Conservation (phyloP, 441 rosid species). For the Erysimum pusillum region DNA sequence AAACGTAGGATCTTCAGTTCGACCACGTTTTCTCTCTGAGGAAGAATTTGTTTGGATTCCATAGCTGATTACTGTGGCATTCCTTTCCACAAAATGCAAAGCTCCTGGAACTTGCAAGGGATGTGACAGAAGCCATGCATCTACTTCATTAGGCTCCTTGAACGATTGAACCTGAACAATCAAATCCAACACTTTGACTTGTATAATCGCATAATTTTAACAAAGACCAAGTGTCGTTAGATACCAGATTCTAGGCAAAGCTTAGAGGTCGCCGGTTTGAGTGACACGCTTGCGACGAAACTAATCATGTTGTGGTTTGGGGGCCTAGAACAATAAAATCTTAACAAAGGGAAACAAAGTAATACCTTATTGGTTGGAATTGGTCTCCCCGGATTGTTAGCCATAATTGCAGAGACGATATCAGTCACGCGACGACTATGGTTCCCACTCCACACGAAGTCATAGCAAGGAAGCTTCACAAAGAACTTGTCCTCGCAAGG, state of each 20-base stretch:
- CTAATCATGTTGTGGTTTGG: too few relatives aligned
- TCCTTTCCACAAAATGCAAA: slow-evolving; percentile 70
- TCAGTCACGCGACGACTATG: slow-evolving; percentile 50
- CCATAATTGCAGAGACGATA: slow-evolving; percentile 65
- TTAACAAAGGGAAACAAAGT: neutral
- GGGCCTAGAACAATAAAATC: too few relatives aligned
- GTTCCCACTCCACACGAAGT: slow-evolving; percentile 95
- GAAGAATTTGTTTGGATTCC: slow-evolving; percentile 93
- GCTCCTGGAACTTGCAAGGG: slow-evolving; percentile 76
- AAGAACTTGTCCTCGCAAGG: slow-evolving; percentile 84
- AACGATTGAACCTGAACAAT: slow-evolving; percentile 84
- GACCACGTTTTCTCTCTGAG: slow-evolving; percentile 58
- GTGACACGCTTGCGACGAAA: too few relatives aligned
- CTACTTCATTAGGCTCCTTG: slow-evolving; percentile 67
- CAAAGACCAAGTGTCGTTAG: too few relatives aligned
- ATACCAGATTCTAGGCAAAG: too few relatives aligned
- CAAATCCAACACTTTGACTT: neutral
- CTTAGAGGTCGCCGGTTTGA: too few relatives aligned
- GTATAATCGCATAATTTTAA: neutral
- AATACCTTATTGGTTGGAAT: slow-evolving; percentile 67
- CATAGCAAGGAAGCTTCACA: slow-evolving; percentile 68
- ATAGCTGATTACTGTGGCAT: slow-evolving; percentile 69
- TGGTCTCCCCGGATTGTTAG: slow-evolving; percentile 76
- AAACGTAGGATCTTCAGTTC: slow-evolving; percentile 83
- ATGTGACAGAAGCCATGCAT: slow-evolving; percentile 71